phyloP scores from a whole-genome alignment of 116 monocot species.

The Thalassia testudinum region DNA sequence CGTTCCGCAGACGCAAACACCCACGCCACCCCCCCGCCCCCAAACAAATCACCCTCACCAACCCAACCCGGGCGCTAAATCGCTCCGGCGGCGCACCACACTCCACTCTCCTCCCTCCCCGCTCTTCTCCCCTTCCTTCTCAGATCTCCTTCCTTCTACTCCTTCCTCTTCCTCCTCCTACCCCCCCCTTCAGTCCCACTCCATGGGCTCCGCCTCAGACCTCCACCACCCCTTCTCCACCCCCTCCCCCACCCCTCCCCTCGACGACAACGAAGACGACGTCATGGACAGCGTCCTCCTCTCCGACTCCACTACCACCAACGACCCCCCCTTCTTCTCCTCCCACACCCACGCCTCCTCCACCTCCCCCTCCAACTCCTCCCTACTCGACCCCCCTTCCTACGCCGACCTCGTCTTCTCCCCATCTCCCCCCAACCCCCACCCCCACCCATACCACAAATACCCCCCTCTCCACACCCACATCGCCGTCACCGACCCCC shows the following conservation, averaged over 20 bases:
- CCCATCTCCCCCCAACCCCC: not conserved
- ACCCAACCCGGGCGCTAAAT: not conserved
- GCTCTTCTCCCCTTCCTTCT: not conserved
- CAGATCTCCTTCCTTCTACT: not conserved
- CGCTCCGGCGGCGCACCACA: not conserved
- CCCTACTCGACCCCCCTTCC: slow-evolving; percentile 4
- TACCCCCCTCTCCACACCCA: slow-evolving; percentile 40
- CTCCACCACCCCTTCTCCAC: slow-evolving; percentile 4
- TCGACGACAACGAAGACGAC: slow-evolving; percentile 2
- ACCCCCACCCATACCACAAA: slow-evolving; percentile 10
- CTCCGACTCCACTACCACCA: not conserved
- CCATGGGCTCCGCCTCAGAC: not conserved
- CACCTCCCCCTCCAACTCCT: not conserved
- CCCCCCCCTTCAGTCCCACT: not conserved
- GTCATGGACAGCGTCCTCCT: not conserved
- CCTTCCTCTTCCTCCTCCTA: slow-evolving; percentile 8
- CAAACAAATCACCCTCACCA: not conserved
- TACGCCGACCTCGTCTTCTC: slow-evolving; percentile 1
- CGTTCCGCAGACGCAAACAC: slow-evolving; percentile 12
- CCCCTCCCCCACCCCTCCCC: not conserved
- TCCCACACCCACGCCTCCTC: not conserved
- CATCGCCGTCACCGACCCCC: slow-evolving; percentile 65
- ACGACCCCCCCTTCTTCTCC: not conserved
- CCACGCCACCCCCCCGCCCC: not conserved
- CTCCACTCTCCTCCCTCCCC: too few species aligned